Base-by-base conservation (phyloP, 2,329 filamentous ascomycete genomes). In the Blastomyces parvus region DNA sequence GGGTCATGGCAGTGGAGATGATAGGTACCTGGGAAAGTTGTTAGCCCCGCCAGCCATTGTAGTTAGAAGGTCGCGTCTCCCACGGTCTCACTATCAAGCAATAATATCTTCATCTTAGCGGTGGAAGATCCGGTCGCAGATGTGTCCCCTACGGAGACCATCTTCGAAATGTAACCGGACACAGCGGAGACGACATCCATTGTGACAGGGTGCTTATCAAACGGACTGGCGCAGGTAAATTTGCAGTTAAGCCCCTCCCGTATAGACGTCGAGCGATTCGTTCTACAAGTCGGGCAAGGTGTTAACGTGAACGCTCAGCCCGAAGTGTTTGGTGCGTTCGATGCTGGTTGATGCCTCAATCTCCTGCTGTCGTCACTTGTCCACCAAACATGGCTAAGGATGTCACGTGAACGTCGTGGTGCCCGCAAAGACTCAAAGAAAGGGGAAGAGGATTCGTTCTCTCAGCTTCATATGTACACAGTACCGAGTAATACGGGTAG, bases 121-220 rank as follows among this genome's bases (percentile, higher is more conserved):
- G 90, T 87, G 60, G 87, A 82, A 55, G 85, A 83, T 64, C 85
- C 84, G 53, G 82, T 78, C 59, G 85, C 81, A 72, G 77, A 73
- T 80, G 73, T 82, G 78, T 96, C 91, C 72, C 90, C 90, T 68
- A 86, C 86, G 68, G 90, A 88, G 76, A 97, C 87, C 86, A 99
- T 96, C 84, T 92, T 96, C 76, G 88, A 88, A 82, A 99, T 88
- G 82, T 99, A 99, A 79, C 91, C 89, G 71, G 92, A 88, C 73
- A 97, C 88, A 69, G 92, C 90, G 75, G 95, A 89, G 66, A 95
- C 89, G 72, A 97, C 87, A 74, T 99, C 94, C 94, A 99, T 99
- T 70, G 68, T 81, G 76, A 69, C 66, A 60, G 64, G 62, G n/a
- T 19, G 42, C 42, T 2, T 63, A 46, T 40, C 1, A n/a, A 55